Evolutionary conservation across 1,284 basidiomycete species (phyloP).

Genomic region (Microbotryum violaceum): DNA sequence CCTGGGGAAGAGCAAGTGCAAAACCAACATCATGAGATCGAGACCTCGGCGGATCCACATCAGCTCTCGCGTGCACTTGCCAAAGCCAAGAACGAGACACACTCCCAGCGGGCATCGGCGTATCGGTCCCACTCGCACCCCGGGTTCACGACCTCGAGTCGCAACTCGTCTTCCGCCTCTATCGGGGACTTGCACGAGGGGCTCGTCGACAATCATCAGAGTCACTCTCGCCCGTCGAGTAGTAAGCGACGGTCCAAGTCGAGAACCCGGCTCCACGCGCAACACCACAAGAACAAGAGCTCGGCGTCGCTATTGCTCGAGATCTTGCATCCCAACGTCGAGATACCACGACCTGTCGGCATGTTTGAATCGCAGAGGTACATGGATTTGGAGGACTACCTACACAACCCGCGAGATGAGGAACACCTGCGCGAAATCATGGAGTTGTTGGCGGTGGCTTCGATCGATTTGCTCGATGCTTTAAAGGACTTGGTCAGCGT

Average conservation of each 20-base stretch:
- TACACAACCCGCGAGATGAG: slow-evolving; percentile 39
- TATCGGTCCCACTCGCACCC: too few relatives aligned
- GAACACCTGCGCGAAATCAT: slow-evolving; percentile 50
- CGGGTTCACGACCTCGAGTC: not conserved
- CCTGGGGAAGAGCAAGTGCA: slow-evolving; percentile 13
- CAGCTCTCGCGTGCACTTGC: too few relatives aligned
- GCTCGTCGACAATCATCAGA: not conserved
- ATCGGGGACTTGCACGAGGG: slow-evolving; percentile 11
- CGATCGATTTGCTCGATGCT: slow-evolving; percentile 52
- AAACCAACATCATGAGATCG: not conserved
- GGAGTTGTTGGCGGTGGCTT: slow-evolving; percentile 52
- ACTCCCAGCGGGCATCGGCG: too few relatives aligned
- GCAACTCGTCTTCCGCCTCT: slow-evolving; percentile 12
- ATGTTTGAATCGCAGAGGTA: slow-evolving; percentile 73
- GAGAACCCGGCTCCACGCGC: slow-evolving; percentile 1
- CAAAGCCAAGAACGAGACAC: too few relatives aligned
- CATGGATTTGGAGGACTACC: slow-evolving; percentile 61
- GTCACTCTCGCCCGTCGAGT: not conserved
- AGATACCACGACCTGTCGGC: slow-evolving; percentile 52
- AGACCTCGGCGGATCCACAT: too few relatives aligned
- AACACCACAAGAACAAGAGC: slow-evolving; percentile 6
- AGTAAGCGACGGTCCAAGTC: slow-evolving; percentile 5
- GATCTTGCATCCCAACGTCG: slow-evolving; percentile 25
- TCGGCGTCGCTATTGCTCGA: slow-evolving; percentile 24
- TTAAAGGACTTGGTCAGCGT: slow-evolving; percentile 41